Percentiles rank a stretch among this genome's conserved stretches.
phyloP scores from a whole-genome alignment of 2,329 filamentous ascomycete genomes.

The Cadophora gregata region DNA sequence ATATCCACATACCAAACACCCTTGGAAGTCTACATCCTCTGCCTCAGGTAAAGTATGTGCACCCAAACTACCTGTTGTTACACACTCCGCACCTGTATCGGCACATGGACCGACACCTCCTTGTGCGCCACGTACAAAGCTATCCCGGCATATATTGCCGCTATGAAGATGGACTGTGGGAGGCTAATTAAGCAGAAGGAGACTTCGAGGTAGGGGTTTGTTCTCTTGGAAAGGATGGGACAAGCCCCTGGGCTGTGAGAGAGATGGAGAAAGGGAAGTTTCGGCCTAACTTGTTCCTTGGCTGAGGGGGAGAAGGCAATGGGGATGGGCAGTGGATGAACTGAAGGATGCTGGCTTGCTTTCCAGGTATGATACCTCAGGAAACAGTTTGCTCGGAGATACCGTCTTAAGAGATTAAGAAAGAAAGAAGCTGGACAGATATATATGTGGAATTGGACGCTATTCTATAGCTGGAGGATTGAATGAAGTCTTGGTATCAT shows the following conservation, averaged over 20 bases:
- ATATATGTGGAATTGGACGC: too few species aligned
- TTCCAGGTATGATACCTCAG: too few species aligned
- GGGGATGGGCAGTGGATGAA: too few species aligned
- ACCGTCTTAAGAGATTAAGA: too few species aligned
- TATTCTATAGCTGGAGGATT: too few species aligned
- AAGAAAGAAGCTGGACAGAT: too few species aligned
- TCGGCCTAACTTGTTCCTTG: neutral
- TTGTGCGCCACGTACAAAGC: neutral
- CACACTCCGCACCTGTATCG: neutral
- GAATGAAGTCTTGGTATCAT: constrained; percentile 8
- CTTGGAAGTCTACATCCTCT: too few species aligned
- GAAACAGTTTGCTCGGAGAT: too few species aligned
- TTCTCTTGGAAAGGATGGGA: neutral
- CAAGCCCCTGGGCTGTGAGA: neutral
- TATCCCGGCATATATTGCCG: neutral
- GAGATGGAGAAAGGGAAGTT: neutral
- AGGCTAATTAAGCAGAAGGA: neutral
- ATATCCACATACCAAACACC: too few species aligned
- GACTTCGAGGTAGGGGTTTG: neutral
- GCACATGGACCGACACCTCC: neutral
- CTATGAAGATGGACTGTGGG: neutral
- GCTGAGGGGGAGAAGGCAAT: too few species aligned
- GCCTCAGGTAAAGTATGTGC: too few species aligned
- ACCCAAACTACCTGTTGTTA: constrained; percentile 1
- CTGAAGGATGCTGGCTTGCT: too few species aligned